Evolutionary conservation across 805 yeast genomes (phyloP).

Genomic region (Ogataea haglerorum): DNA sequence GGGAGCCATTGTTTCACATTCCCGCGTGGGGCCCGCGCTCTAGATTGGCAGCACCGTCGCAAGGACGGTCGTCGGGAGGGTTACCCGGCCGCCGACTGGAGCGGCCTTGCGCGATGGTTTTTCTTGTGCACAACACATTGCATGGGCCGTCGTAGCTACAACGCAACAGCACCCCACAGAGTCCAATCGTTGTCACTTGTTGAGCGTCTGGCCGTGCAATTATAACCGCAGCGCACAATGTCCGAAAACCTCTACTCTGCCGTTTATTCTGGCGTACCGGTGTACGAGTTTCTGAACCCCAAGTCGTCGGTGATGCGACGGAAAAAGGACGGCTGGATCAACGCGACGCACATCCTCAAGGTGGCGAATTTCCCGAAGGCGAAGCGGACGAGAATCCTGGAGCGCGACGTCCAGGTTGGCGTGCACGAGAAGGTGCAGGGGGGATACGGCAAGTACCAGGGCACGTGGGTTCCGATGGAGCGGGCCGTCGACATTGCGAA

Average conservation of each 20-base stretch:
- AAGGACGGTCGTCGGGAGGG: too few species aligned
- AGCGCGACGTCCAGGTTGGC: conserved; percentile 88
- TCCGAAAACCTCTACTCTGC: conserved; percentile 56
- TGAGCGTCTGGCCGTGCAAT: conserved; percentile 2
- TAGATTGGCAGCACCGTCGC: too few species aligned
- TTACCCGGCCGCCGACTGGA: too few species aligned
- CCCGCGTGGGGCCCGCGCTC: background rate
- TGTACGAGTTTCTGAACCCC: conserved; percentile 68
- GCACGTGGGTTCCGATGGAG: conserved; percentile 90
- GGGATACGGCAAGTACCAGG: conserved; percentile 95
- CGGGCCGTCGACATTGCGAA: conserved; percentile 68
- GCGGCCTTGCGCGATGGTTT: conserved; percentile 2
- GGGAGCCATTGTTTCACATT: background rate
- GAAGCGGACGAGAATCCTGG: conserved; percentile 85
- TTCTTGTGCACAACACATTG: background rate
- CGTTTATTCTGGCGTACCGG: conserved; percentile 77
- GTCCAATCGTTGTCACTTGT: background rate
- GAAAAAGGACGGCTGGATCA: conserved; percentile 76
- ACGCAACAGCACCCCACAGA: background rate
- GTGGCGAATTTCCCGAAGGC: conserved; percentile 95
- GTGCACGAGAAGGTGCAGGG: conserved; percentile 93
- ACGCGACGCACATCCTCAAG: conserved; percentile 92
- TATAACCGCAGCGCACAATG: conserved; percentile 14
- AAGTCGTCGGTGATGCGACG: conserved; percentile 78
- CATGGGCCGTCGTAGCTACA: conserved; percentile 5